These are phyloP conservation scores for Fusarium subtropicale DNA, from an alignment of 2,329 filamentous ascomycete genomes.

Conservation along the genomic window DNA sequence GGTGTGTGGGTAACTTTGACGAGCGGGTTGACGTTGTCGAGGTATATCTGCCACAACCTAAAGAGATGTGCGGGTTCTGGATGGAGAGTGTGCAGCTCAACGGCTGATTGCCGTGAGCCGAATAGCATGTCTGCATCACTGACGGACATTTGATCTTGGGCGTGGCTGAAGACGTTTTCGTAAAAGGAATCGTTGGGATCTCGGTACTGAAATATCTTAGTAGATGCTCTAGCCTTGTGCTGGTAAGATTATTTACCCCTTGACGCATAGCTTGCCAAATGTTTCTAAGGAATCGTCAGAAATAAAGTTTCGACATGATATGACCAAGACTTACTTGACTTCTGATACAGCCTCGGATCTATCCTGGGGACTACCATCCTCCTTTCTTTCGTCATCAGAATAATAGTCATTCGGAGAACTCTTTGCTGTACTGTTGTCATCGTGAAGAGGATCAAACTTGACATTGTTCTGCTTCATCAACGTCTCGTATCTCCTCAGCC, in stretches of 20 bases:
- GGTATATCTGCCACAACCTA: slow-evolving; percentile 67
- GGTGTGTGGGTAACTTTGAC: slow-evolving; percentile 70
- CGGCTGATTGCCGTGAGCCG: slow-evolving; percentile 54
- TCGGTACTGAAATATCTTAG: neutral
- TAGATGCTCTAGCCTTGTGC: no score
- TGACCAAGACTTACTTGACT: slow-evolving; percentile 21
- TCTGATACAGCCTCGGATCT: slow-evolving; percentile 19
- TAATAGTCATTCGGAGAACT: neutral
- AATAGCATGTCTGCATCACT: slow-evolving; percentile 65
- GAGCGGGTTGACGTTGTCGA: slow-evolving; percentile 69
- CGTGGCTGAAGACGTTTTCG: slow-evolving; percentile 54
- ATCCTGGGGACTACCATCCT: neutral
- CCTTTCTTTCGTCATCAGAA: slow-evolving; percentile 27
- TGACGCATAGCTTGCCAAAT: slow-evolving; percentile 29
- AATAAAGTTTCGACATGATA: fast-evolving
- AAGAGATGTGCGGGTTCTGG: slow-evolving; percentile 59
- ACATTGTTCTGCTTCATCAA: slow-evolving; percentile 67
- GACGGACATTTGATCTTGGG: slow-evolving; percentile 58
- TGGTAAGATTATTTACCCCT: neutral
- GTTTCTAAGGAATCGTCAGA: neutral
- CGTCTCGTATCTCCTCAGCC: slow-evolving; percentile 66
- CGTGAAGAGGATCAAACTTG: slow-evolving; percentile 61
- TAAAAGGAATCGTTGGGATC: slow-evolving; percentile 3
- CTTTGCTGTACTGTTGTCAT: slow-evolving; percentile 4
- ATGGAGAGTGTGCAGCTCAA: slow-evolving; percentile 65